These are phyloP conservation scores for Eucalyptus globulus DNA, from an alignment of 345 rosid species.

Conservation along the genomic window DNA sequence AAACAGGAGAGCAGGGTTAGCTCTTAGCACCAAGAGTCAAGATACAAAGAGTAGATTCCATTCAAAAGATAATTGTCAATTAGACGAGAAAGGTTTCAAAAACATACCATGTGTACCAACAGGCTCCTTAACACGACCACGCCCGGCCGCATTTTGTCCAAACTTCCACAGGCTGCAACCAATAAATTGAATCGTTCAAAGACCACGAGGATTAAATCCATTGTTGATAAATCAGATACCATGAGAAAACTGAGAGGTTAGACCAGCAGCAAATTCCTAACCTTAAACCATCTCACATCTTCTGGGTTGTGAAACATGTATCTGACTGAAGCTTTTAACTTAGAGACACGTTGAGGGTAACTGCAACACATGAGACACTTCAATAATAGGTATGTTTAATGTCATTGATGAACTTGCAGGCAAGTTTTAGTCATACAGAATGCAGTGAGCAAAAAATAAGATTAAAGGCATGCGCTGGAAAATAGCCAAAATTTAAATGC, in stretches of 20 bases:
- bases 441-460: background rate
- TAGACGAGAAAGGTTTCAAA: background rate
- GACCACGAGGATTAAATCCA: background rate
- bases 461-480: background rate
- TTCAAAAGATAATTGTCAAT: background rate
- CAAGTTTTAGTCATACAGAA: background rate
- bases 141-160: constrained; percentile 75
- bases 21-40: background rate
- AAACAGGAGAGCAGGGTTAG: background rate
- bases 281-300: constrained; percentile 98
- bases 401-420: background rate
- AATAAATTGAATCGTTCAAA: background rate
- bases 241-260: background rate
- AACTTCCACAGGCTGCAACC: constrained; percentile 83
- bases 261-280: background rate
- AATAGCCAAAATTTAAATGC: background rate
- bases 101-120: constrained; percentile 86
- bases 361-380: constrained; percentile 21
- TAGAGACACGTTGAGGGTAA: constrained; percentile 88
- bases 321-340: constrained; percentile 68
- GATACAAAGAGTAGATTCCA: background rate
- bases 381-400: background rate
- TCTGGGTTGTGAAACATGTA: constrained; percentile 94
- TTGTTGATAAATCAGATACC: background rate
- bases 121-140: constrained; percentile 92